These are phyloP conservation scores for Trametes cinnabarina DNA, from an alignment of 768 basidiomycete species.

Conservation along the genomic window DNA sequence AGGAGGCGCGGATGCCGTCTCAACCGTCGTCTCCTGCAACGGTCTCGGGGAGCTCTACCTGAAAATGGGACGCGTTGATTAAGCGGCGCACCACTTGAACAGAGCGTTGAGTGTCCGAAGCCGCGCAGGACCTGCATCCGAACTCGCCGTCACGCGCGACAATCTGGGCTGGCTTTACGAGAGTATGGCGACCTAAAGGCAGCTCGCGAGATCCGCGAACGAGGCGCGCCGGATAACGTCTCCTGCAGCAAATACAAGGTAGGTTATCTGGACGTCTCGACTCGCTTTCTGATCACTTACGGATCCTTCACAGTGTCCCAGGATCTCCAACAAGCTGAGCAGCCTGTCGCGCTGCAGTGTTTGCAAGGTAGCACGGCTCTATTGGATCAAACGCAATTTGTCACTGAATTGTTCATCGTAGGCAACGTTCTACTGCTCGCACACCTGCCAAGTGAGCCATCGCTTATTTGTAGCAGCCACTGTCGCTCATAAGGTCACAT, in stretches of 20 bases:
- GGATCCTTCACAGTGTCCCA: not conserved
- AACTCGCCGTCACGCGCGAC: constrained; percentile 38
- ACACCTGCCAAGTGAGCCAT: constrained; percentile 6
- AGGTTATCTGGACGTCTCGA: constrained; percentile 1
- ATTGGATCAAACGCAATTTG: not conserved
- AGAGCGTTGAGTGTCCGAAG: constrained; percentile 32
- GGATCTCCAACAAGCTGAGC: not conserved
- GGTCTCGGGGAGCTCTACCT: constrained; percentile 38
- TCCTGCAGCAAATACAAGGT: constrained; percentile 32
- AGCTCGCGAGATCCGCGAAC: constrained; percentile 31
- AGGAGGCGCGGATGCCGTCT: constrained; percentile 25
- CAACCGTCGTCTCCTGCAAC: constrained; percentile 32
- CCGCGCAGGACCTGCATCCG: constrained; percentile 25
- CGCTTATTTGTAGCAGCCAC: not conserved
- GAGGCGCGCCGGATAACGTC: constrained; percentile 27
- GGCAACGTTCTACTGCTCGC: constrained; percentile 11
- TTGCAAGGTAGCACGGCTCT: constrained; percentile 2
- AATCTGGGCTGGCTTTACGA: constrained; percentile 39
- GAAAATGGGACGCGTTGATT: constrained; percentile 33
- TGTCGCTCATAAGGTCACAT: not conserved
- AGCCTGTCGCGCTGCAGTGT: not conserved
- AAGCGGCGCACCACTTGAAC: constrained; percentile 37
- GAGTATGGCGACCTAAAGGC: constrained; percentile 30
- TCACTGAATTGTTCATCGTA: not conserved
- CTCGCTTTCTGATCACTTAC: not conserved